A percentile compares a stretch with the other conserved stretches of the same genome.
These are phyloP conservation scores for Rhodotorula glutinis DNA, from an alignment of 1,284 basidiomycete genomes.

Conservation along the genomic window DNA sequence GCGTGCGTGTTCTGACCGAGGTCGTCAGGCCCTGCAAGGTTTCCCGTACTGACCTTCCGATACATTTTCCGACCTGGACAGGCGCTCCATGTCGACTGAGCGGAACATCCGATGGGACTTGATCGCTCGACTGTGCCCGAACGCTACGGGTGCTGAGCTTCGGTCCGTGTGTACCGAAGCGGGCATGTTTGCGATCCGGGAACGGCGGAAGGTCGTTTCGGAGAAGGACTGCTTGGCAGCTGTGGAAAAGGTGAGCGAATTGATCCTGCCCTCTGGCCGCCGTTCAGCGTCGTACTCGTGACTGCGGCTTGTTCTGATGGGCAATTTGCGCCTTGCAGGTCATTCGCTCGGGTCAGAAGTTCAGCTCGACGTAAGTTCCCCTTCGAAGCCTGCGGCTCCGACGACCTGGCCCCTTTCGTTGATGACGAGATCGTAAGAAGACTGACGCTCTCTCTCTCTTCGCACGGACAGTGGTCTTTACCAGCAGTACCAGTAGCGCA, in stretches of 20 bases:
- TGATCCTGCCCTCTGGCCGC: neutral
- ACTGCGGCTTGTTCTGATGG: neutral
- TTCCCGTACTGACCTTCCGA: neutral
- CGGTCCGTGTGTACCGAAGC: conserved; percentile 96
- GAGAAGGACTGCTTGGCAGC: conserved; percentile 94
- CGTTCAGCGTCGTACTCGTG: neutral
- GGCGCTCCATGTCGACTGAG: conserved; percentile 87
- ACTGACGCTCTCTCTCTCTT: neutral
- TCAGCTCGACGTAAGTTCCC: conserved; percentile 1
- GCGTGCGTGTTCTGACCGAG: conserved; percentile 68
- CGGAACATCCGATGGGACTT: conserved; percentile 96
- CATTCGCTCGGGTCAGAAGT: conserved; percentile 13
- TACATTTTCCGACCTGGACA: neutral
- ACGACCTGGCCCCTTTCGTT: no score
- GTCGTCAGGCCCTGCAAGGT: no score
- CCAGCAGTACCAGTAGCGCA: conserved; percentile 17
- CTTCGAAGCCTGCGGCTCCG: no score
- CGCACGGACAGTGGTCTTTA: conserved; percentile 1
- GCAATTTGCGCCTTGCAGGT: neutral
- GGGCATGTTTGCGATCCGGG: conserved; percentile 99
- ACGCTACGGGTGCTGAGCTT: conserved; percentile 95
- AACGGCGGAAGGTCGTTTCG: conserved; percentile 91
- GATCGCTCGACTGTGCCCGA: conserved; percentile 94
- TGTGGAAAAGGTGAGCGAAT: conserved; percentile 78
- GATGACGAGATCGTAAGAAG: neutral